Percentiles rank a stretch among this genome's conserved stretches.
phyloP scores from a whole-genome alignment of 257 asterid species.

The Nicotiana paniculata region DNA sequence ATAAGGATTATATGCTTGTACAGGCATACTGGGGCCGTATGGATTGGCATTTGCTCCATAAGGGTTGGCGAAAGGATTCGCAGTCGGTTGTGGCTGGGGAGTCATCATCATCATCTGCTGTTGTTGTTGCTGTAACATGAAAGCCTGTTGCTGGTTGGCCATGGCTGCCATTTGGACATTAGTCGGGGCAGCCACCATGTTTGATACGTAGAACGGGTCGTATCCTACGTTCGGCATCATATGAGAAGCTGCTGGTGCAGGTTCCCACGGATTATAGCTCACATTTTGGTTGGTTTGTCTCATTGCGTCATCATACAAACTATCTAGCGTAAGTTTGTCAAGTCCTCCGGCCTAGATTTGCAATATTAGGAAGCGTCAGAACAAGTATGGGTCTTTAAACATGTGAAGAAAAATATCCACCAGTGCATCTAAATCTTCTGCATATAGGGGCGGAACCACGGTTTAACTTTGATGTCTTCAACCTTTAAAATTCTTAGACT shows the following conservation, averaged over 20 bases:
- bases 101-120: constrained; percentile 32
- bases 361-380: constrained; percentile 5
- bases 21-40: constrained; percentile 24
- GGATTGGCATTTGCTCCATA: constrained; percentile 29
- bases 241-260: constrained; percentile 32
- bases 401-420: not conserved
- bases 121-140: constrained; percentile 37
- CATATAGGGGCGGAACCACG: not conserved
- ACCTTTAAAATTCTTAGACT: not conserved
- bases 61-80: constrained; percentile 32
- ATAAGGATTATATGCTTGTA: constrained; percentile 32
- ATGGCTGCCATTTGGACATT: constrained; percentile 68
- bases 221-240: constrained; percentile 41
- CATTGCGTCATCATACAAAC: constrained; percentile 89
- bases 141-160: constrained; percentile 60
- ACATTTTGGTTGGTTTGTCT: constrained; percentile 65
- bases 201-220: constrained; percentile 75
- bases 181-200: constrained; percentile 51
- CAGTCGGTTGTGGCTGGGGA: constrained; percentile 17
- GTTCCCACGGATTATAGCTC: constrained; percentile 95
- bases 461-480: not conserved
- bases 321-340: constrained; percentile 80
- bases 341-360: constrained; percentile 75
- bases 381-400: not conserved
- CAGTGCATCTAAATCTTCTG: not conserved